Evolutionary conservation across 371 early-diverging fungal genomes (phyloP).

Genomic region (Mycotypha africana): DNA sequence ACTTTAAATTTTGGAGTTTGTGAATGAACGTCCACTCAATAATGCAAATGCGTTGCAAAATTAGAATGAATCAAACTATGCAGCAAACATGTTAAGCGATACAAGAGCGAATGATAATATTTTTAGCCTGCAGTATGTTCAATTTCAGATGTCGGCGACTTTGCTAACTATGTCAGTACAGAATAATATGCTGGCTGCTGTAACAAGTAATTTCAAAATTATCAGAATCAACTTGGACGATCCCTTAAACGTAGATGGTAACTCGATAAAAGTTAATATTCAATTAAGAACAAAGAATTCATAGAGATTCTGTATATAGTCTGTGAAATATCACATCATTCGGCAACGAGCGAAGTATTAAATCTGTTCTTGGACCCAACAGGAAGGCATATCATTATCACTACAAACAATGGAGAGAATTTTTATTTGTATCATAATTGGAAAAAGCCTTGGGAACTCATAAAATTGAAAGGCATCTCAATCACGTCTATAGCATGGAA

Average conservation of each 20-base stretch:
- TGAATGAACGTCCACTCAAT: too few species aligned
- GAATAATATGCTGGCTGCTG: conserved; percentile 74
- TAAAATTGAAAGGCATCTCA: conserved; percentile 46
- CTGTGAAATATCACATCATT: too few species aligned
- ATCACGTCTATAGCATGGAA: conserved; percentile 86
- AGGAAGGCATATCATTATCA: conserved; percentile 79
- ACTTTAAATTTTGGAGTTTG: too few species aligned
- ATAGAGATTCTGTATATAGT: too few species aligned
- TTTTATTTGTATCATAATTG: conserved; percentile 77
- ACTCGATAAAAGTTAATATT: neutral
- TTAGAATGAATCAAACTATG: conserved; percentile 49
- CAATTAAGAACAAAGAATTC: too few species aligned
- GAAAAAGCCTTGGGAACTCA: conserved; percentile 66
- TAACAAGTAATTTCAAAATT: conserved; percentile 57
- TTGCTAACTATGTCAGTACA: conserved; percentile 67
- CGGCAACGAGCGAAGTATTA: neutral
- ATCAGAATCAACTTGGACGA: conserved; percentile 71
- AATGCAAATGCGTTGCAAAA: neutral
- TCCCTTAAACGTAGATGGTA: conserved; percentile 27
- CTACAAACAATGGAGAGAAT: conserved; percentile 81
- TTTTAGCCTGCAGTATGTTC: conserved; percentile 81
- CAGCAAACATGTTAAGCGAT: too few species aligned
- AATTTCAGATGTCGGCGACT: conserved; percentile 69
- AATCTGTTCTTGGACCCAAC: conserved; percentile 79
- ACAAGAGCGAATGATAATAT: too few species aligned